Evolutionary conservation across 2,329 filamentous ascomycete genomes (phyloP).

Genomic region (Xylariaceae sp.): DNA sequence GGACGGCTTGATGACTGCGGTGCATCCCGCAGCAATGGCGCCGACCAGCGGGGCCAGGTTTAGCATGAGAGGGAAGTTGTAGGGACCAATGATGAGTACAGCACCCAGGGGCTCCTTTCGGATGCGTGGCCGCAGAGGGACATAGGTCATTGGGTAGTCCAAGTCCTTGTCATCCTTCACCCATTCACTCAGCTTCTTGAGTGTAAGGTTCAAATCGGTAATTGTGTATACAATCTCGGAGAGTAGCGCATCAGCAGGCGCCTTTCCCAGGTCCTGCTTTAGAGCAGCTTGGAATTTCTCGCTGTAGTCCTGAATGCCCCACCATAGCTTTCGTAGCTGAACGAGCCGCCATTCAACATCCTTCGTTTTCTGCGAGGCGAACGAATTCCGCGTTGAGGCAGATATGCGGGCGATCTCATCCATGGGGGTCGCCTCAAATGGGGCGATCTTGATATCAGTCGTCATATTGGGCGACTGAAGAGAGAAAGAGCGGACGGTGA

Average conservation of each 20-base stretch:
- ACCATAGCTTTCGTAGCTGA: conserved; percentile 93
- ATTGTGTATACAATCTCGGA: conserved; percentile 74
- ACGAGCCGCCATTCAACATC: conserved; percentile 74
- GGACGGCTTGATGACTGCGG: conserved; percentile 84
- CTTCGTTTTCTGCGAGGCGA: conserved; percentile 75
- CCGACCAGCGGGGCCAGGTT: conserved; percentile 75
- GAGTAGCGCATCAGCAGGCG: conserved; percentile 67
- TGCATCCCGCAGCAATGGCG: conserved; percentile 89
- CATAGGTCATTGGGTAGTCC: conserved; percentile 66
- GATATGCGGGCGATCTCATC: conserved; percentile 62
- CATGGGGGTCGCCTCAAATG: conserved; percentile 58
- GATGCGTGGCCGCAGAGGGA: conserved; percentile 68
- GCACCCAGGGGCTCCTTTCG: conserved; percentile 83
- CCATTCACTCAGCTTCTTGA: conserved; percentile 76
- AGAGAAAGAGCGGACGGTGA: too few species aligned
- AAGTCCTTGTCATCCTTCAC: conserved; percentile 73
- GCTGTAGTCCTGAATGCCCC: conserved; percentile 79
- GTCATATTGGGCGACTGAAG: conserved; percentile 31
- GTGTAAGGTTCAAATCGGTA: conserved; percentile 75
- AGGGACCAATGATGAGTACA: conserved; percentile 83
- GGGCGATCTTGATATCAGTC: conserved; percentile 35
- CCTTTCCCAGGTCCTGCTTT: conserved; percentile 74
- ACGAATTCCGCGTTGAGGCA: conserved; percentile 62
- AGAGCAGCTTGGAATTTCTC: conserved; percentile 70
- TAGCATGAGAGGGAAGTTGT: conserved; percentile 89